These are phyloP conservation scores for Aciculoconidium aculeatum DNA, from an alignment of 805 yeast species.

Conservation along the genomic window DNA sequence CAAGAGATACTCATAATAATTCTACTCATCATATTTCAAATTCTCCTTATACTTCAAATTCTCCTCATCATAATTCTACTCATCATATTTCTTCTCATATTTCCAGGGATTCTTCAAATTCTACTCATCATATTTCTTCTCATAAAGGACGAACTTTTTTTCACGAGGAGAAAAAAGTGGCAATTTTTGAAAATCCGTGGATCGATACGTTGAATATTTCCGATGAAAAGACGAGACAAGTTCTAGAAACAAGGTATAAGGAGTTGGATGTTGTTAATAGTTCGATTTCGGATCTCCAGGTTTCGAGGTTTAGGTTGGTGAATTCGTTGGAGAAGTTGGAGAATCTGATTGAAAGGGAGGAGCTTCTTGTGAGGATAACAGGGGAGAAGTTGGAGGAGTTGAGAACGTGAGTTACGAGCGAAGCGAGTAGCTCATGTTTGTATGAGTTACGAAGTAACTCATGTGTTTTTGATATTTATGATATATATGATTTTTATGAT, in stretches of 20 bases:
- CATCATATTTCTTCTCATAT: too few relatives aligned
- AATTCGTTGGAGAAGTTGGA: constrained; percentile 14
- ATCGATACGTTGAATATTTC: constrained; percentile 22
- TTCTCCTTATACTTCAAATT: too few relatives aligned
- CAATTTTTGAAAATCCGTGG: constrained; percentile 27
- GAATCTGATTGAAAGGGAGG: constrained; percentile 25
- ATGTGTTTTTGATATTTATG: too few relatives aligned
- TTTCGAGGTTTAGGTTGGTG: constrained; percentile 17
- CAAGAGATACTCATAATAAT: too few relatives aligned
- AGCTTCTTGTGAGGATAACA: constrained; percentile 29
- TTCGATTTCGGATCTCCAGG: constrained; percentile 22
- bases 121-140: too few relatives aligned
- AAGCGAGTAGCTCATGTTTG: too few relatives aligned
- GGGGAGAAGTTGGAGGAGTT: constrained; percentile 48
- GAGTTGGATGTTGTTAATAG: constrained; percentile 21
- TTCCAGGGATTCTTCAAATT: too few relatives aligned
- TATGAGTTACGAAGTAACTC: too few relatives aligned
- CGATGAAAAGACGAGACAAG: constrained; percentile 19
- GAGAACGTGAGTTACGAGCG: too few relatives aligned
- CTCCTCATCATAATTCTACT: too few relatives aligned
- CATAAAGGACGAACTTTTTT: constrained; percentile 2
- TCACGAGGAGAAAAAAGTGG: background rate
- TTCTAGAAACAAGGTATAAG: constrained; percentile 19
- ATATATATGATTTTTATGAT: too few relatives aligned
- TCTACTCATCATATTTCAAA: too few relatives aligned